Conservation (phyloP, 495 filamentous ascomycete species). For the Lasiosphaeria miniovina region DNA sequence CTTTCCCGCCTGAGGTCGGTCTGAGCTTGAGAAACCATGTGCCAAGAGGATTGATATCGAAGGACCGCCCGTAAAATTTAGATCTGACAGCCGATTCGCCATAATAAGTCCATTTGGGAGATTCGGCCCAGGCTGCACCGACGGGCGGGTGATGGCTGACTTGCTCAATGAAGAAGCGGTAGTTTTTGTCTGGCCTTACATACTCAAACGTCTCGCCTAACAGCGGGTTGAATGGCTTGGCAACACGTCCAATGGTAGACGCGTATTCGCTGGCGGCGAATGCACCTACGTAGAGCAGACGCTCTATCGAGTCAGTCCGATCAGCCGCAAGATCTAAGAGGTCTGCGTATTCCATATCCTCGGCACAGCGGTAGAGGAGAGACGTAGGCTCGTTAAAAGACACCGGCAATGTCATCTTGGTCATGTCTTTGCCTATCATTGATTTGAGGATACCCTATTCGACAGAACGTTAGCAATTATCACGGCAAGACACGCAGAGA, state of each 20-base stretch:
- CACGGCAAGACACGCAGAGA: constrained; percentile 16
- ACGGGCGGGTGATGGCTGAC: constrained; percentile 97
- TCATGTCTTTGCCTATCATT: constrained; percentile 99
- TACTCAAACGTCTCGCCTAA: constrained; percentile 98
- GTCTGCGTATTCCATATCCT: constrained; percentile 97
- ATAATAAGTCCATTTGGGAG: constrained; percentile 95
- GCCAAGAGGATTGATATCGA: constrained; percentile 93
- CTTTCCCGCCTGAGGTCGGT: constrained; percentile 66
- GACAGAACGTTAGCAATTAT: not conserved
- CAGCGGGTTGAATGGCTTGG: constrained; percentile 96
- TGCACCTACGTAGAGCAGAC: constrained; percentile 92
- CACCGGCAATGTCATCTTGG: constrained; percentile 96
- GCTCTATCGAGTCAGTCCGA: constrained; percentile 79
- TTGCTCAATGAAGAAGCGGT: constrained; percentile 97
- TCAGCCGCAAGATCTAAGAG: constrained; percentile 88
- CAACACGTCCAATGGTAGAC: constrained; percentile 92
- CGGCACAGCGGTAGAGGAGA: constrained; percentile 88
- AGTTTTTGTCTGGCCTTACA: constrained; percentile 88
- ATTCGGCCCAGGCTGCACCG: constrained; percentile 90
- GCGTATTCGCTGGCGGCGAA: constrained; percentile 96
- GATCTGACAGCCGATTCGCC: constrained; percentile 96
- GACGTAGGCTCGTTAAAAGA: constrained; percentile 99
- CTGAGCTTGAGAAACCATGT: constrained; percentile 95
- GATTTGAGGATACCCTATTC: constrained; percentile 91
- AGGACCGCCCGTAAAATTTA: constrained; percentile 96